phyloP scores from a whole-genome alignment of 257 asterid genomes.

The Nicotiana tomentosiformis region DNA sequence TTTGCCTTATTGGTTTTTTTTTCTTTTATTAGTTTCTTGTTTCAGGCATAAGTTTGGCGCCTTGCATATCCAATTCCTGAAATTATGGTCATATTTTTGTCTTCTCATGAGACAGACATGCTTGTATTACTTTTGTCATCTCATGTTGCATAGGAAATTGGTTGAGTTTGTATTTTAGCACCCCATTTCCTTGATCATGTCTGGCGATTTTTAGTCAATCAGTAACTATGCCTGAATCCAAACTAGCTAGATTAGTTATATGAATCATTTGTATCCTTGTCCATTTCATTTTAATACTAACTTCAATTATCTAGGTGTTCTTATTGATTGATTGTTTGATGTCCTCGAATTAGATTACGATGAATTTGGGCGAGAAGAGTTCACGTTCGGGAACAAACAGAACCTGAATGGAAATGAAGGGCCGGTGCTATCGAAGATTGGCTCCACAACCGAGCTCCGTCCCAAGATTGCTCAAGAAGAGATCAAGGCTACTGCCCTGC shows the following conservation, averaged over 20 bases:
- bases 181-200: constrained; percentile 1
- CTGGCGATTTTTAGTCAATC: background rate
- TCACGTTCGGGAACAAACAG: constrained; percentile 35
- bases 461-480: constrained; percentile 42
- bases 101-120: constrained; percentile 33
- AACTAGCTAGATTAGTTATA: background rate
- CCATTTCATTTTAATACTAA: background rate
- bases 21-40: constrained; percentile 25
- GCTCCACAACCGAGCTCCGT: constrained; percentile 83
- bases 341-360: constrained; percentile 52
- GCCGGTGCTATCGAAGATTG: constrained; percentile 73
- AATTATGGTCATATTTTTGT: constrained; percentile 36
- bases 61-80: constrained; percentile 23
- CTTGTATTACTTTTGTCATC: background rate
- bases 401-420: constrained; percentile 31
- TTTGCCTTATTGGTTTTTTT: constrained; percentile 16
- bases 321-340: background rate
- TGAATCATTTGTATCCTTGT: background rate
- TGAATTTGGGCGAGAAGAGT: constrained; percentile 63
- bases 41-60: constrained; percentile 18
- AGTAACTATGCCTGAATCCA: background rate
- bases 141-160: constrained; percentile 1
- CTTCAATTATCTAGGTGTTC: background rate
- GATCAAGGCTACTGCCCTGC: constrained; percentile 32
- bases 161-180: background rate